These are phyloP conservation scores for Tritrichomonas foetus DNA, from an alignment of 208 protist genomes.

Conservation along the genomic window DNA sequence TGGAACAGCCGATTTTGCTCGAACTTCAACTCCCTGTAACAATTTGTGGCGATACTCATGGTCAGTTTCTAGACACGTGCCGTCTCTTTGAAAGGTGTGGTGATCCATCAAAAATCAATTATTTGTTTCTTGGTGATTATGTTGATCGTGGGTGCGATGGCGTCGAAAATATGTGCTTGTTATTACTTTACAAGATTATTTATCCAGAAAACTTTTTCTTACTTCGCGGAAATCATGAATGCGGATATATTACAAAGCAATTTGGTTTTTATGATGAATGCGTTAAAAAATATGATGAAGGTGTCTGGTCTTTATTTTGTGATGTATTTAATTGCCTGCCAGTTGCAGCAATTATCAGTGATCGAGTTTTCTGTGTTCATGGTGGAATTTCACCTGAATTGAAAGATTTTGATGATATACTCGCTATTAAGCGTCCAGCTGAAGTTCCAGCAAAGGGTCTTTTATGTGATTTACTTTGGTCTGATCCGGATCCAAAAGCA, in stretches of 20 bases:
- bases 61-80: too few relatives aligned
- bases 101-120: too few relatives aligned
- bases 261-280: constrained; percentile 84
- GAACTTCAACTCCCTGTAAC: too few relatives aligned
- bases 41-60: too few relatives aligned
- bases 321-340: constrained; percentile 98
- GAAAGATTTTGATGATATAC: constrained; percentile 74
- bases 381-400: constrained; percentile 57
- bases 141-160: too few relatives aligned
- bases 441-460: constrained; percentile 95
- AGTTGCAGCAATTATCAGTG: constrained; percentile 92
- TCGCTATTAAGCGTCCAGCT: constrained; percentile 86
- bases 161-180: too few relatives aligned
- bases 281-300: constrained; percentile 91
- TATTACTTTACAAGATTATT: constrained; percentile 39
- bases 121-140: too few relatives aligned
- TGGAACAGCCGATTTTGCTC: too few relatives aligned
- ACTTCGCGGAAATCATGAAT: constrained; percentile 96
- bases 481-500: constrained; percentile 88
- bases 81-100: too few relatives aligned
- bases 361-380: too few relatives aligned
- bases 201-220: constrained; percentile 82
- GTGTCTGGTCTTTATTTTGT: constrained; percentile 96
- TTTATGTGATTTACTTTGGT: constrained; percentile 98
- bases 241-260: constrained; percentile 84